Percentiles rank a stretch among this genome's conserved stretches.
Evolutionary conservation across 768 basidiomycete genomes (phyloP).

Genomic region (Trametes meyenii): DNA sequence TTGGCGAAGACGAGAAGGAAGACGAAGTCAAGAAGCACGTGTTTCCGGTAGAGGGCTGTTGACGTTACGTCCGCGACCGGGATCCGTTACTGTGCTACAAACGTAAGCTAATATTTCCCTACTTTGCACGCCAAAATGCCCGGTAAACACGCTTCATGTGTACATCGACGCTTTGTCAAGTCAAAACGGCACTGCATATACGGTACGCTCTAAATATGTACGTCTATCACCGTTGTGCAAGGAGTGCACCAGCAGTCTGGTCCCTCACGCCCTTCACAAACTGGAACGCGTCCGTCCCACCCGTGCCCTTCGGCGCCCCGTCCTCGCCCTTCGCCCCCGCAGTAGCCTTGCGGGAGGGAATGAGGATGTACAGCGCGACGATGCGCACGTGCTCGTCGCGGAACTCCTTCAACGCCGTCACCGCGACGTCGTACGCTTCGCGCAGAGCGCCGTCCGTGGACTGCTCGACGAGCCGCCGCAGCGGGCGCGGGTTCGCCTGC

Average conservation of each 20-base stretch:
- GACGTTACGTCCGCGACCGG: too few species aligned
- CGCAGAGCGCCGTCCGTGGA: slow-evolving; percentile 27
- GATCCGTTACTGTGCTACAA: too few species aligned
- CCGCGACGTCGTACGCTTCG: slow-evolving; percentile 51
- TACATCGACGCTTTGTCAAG: too few species aligned
- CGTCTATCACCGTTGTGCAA: slow-evolving; percentile 18
- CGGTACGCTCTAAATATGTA: too few species aligned
- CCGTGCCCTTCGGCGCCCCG: slow-evolving; percentile 48
- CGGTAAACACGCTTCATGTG: too few species aligned
- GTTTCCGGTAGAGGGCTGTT: too few species aligned
- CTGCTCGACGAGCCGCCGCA: slow-evolving; percentile 46
- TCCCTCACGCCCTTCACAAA: slow-evolving; percentile 62
- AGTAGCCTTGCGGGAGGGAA: slow-evolving; percentile 35
- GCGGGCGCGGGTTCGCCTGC: slow-evolving; percentile 46
- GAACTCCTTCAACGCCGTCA: slow-evolving; percentile 54
- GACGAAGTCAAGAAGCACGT: too few species aligned
- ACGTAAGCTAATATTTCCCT: too few species aligned
- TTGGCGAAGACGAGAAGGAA: too few species aligned
- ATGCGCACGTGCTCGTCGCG: slow-evolving; percentile 62
- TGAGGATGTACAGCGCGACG: slow-evolving; percentile 58
- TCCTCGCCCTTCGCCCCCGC: neutral
- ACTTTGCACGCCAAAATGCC: too few species aligned
- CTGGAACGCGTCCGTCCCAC: slow-evolving; percentile 56
- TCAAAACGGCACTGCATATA: too few species aligned
- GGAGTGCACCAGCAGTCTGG: slow-evolving; percentile 43